A percentile compares a stretch with the other conserved stretches of the same genome.
These are phyloP conservation scores for Begonia masoniana DNA, from an alignment of 306 rosid species.

Conservation along the genomic window DNA sequence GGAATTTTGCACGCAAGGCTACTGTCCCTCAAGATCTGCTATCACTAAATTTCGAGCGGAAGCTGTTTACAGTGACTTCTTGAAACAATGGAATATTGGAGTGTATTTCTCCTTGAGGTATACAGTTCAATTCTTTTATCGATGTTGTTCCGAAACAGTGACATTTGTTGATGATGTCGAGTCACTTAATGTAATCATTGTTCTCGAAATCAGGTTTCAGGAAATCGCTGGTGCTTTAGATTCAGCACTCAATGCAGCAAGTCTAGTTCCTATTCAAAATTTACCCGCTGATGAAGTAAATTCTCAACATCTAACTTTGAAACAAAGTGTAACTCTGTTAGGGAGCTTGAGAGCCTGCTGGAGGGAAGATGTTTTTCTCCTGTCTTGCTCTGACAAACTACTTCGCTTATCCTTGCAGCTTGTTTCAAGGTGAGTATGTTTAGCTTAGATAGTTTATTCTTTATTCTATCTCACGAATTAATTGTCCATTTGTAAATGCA, in stretches of 20 bases:
- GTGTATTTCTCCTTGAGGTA: conserved; percentile 95
- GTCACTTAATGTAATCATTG: conserved; percentile 11
- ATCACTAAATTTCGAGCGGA: conserved; percentile 84
- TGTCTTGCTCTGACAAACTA: conserved; percentile 86
- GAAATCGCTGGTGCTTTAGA: conserved; percentile 88
- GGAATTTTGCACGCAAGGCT: conserved; percentile 43
- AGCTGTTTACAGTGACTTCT: conserved; percentile 63
- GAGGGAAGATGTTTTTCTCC: conserved; percentile 74
- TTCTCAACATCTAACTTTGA: conserved; percentile 40
- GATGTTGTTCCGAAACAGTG: conserved; percentile 5
- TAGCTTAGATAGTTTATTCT: conserved; percentile 10
- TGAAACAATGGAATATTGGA: conserved; percentile 97
- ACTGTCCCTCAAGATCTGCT: conserved; percentile 82
- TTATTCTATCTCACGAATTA: conserved; percentile 6
- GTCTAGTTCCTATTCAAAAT: conserved; percentile 54
- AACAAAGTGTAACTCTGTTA: conserved; percentile 67
- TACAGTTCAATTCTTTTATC: conserved; percentile 16
- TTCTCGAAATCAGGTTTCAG: conserved; percentile 67
- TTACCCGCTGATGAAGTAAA: conserved; percentile 27
- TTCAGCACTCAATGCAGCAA: conserved; percentile 42
- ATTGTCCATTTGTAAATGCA: conserved; percentile 17
- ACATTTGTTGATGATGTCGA: conserved; percentile 8
- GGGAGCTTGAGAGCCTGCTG: conserved; percentile 88
- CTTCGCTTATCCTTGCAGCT: conserved; percentile 95
- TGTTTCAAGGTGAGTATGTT: conserved; percentile 59